phyloP scores from a whole-genome alignment of 495 filamentous ascomycete species.

The Aspergillus hancockii region DNA sequence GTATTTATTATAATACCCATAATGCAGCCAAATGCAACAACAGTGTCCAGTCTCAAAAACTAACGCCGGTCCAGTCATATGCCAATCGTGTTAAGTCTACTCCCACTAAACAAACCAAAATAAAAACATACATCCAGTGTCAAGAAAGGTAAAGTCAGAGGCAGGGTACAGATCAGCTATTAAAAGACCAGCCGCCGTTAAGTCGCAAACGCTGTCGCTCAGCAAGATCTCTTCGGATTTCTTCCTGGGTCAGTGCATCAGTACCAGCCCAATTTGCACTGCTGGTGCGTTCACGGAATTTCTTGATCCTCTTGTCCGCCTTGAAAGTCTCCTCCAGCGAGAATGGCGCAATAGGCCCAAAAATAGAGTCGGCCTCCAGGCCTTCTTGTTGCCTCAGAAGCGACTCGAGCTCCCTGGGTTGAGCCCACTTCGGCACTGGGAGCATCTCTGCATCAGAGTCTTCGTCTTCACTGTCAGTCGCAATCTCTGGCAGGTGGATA shows the following conservation, averaged over 20 bases:
- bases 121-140: neutral
- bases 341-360: slow-evolving; percentile 81
- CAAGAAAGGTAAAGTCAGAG: neutral
- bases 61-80: neutral
- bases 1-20: neutral
- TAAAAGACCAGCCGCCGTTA: slow-evolving; percentile 84
- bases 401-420: slow-evolving; percentile 72
- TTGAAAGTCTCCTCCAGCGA: slow-evolving; percentile 95
- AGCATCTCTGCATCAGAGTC: slow-evolving; percentile 64
- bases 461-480: slow-evolving; percentile 83
- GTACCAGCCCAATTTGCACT: slow-evolving; percentile 87
- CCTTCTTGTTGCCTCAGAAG: slow-evolving; percentile 75
- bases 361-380: slow-evolving; percentile 82
- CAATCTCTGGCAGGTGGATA: slow-evolving; percentile 85
- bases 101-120: neutral
- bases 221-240: slow-evolving; percentile 75
- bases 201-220: slow-evolving; percentile 76
- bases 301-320: slow-evolving; percentile 73
- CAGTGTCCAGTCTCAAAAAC: too few species aligned
- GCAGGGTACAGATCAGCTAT: neutral
- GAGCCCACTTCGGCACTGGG: slow-evolving; percentile 75
- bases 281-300: slow-evolving; percentile 83
- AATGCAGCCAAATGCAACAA: neutral
- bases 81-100: neutral
- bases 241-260: slow-evolving; percentile 90